phyloP scores from a whole-genome alignment of 805 yeast genomes.

The Yarrowia osloensis region DNA sequence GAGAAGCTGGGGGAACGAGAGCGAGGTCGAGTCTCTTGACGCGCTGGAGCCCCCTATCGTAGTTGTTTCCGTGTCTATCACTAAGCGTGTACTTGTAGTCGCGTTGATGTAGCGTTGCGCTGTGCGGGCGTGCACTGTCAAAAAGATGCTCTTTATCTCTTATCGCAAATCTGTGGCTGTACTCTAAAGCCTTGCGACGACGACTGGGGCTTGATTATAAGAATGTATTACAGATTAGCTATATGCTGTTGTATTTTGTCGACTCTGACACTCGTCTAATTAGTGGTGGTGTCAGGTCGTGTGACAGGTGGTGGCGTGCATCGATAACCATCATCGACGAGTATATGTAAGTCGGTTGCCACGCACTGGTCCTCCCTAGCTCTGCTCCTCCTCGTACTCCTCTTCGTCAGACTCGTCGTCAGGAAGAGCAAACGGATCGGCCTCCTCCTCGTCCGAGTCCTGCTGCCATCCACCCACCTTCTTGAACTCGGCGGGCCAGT shows the following conservation, averaged over 20 bases:
- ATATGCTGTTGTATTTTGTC: background rate
- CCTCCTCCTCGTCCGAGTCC: conserved; percentile 37
- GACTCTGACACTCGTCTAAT: background rate
- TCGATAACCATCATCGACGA: no score
- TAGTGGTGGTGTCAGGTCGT: background rate
- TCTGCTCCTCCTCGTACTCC: conserved; percentile 33
- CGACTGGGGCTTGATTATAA: background rate
- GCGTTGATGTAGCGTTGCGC: no score
- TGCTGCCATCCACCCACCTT: conserved; percentile 33
- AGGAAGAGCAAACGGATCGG: conserved; percentile 24
- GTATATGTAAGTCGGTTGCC: background rate
- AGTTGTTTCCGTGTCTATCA: no score
- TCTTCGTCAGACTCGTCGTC: conserved; percentile 33
- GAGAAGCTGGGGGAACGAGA: background rate
- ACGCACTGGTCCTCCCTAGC: background rate
- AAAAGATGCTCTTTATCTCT: no score
- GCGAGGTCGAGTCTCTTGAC: no score
- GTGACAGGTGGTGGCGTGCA: background rate
- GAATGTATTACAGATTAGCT: background rate
- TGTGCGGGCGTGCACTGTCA: no score
- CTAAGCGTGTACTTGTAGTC: no score
- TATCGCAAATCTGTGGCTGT: no score
- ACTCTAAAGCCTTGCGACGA: no score
- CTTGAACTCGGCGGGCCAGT: conserved; percentile 43
- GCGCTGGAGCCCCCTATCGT: no score